phyloP scores from a whole-genome alignment of 179 eudicot species.

The Nepenthes alata region DNA sequence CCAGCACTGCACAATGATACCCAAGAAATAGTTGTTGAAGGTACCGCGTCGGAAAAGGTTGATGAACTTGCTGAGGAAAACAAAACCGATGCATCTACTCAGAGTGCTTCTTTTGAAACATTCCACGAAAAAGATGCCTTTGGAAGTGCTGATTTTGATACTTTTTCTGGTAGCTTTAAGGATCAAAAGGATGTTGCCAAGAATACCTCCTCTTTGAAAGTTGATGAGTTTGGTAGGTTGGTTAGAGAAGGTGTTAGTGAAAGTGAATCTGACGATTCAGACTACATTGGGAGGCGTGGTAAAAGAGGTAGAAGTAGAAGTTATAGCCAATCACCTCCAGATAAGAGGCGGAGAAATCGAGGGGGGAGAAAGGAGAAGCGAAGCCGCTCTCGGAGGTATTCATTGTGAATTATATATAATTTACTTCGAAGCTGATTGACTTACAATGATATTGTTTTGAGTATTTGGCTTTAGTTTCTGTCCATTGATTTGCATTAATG shows the following conservation, averaged over 20 bases:
- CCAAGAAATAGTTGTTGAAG: slow-evolving; percentile 8
- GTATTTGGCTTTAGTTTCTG: slow-evolving; percentile 3
- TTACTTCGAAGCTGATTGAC: neutral
- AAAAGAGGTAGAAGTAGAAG: slow-evolving; percentile 56
- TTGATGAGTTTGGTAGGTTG: slow-evolving; percentile 88
- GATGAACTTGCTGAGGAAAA: slow-evolving; percentile 14
- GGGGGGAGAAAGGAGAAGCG: slow-evolving; percentile 59
- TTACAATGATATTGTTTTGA: neutral
- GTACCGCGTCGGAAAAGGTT: slow-evolving; percentile 12
- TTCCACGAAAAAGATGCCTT: slow-evolving; percentile 15
- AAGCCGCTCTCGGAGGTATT: slow-evolving; percentile 74
- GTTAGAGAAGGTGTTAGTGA: slow-evolving; percentile 57
- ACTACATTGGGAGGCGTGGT: slow-evolving; percentile 29
- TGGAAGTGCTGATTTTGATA: slow-evolving; percentile 12
- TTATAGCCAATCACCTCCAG: slow-evolving; percentile 60
- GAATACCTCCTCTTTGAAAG: slow-evolving; percentile 24
- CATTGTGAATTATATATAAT: slow-evolving; percentile 5
- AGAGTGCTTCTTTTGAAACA: slow-evolving; percentile 10
- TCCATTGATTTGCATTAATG: neutral
- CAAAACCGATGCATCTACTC: slow-evolving; percentile 19
- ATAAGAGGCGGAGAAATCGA: slow-evolving; percentile 59
- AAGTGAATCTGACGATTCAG: slow-evolving; percentile 63
- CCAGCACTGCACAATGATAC: slow-evolving; percentile 10
- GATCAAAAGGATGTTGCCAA: slow-evolving; percentile 8
- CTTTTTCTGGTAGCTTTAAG: slow-evolving; percentile 18